Percentiles rank a stretch among this genome's conserved stretches.
phyloP scores from a whole-genome alignment of 345 rosid genomes.

The Jatropha curcas region DNA sequence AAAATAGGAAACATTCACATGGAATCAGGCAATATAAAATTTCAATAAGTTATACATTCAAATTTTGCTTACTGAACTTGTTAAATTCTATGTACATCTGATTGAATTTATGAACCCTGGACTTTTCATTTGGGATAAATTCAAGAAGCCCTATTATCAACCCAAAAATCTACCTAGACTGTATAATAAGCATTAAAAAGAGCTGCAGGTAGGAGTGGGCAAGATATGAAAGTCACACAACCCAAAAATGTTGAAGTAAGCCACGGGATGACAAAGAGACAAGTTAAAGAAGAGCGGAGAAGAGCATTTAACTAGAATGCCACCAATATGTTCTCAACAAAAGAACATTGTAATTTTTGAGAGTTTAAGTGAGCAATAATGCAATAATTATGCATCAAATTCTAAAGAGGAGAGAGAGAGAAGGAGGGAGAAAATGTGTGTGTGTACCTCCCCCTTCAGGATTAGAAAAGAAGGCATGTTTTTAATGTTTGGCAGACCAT shows the following conservation, averaged over 20 bases:
- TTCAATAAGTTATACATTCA: too few species aligned
- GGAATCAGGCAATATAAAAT: slow-evolving; percentile 6
- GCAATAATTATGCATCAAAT: neutral
- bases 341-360: too few species aligned
- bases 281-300: neutral
- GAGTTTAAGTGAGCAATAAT: neutral
- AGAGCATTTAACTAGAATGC: neutral
- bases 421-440: neutral
- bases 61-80: too few species aligned
- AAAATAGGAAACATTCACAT: neutral
- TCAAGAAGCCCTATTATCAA: too few species aligned
- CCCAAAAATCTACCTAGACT: too few species aligned
- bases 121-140: too few species aligned
- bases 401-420: too few species aligned
- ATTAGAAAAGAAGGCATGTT: neutral
- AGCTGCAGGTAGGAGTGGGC: too few species aligned
- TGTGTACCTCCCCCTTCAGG: neutral
- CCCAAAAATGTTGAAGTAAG: neutral
- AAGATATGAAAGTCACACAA: too few species aligned
- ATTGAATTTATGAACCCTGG: too few species aligned
- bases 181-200: too few species aligned
- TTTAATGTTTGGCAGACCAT: neutral
- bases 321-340: neutral
- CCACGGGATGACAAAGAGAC: neutral
- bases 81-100: too few species aligned